These are phyloP conservation scores for Akanthomyces dipterigenus DNA, from an alignment of 2,329 filamentous ascomycete species.

Conservation along the genomic window DNA sequence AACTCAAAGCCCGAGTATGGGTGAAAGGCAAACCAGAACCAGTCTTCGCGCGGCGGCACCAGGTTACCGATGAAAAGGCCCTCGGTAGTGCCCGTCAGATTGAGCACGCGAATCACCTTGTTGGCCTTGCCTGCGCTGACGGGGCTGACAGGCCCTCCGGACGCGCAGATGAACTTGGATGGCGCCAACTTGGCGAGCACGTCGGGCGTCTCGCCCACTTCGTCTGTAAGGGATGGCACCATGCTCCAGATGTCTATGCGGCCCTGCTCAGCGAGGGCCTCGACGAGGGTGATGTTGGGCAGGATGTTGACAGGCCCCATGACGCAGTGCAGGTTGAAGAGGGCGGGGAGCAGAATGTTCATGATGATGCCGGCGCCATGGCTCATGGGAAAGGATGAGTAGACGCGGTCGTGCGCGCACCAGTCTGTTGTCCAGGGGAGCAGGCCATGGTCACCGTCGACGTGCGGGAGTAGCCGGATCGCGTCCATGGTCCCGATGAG, in stretches of 20 bases:
- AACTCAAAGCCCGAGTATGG: constrained; percentile 29
- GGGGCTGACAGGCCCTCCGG: constrained; percentile 27
- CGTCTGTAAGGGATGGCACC: constrained; percentile 30
- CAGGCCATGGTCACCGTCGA: constrained; percentile 22
- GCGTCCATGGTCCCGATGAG: constrained; percentile 30
- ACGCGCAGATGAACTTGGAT: constrained; percentile 31
- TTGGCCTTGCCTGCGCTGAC: constrained; percentile 23
- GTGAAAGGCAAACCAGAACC: constrained; percentile 28
- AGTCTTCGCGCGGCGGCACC: constrained; percentile 20
- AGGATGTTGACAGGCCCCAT: constrained; percentile 28
- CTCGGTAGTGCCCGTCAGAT: constrained; percentile 28
- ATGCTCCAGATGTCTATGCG: constrained; percentile 33
- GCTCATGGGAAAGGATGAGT: constrained; percentile 31
- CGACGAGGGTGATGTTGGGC: constrained; percentile 29
- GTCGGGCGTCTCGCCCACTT: constrained; percentile 25
- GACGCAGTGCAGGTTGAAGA: constrained; percentile 29
- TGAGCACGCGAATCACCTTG: constrained; percentile 25
- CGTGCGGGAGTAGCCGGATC: constrained; percentile 25
- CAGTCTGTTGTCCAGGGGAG: constrained; percentile 24
- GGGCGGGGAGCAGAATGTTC: constrained; percentile 31
- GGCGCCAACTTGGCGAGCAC: constrained; percentile 24
- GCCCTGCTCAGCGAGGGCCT: constrained; percentile 24
- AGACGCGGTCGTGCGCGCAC: constrained; percentile 24
- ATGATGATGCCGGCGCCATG: constrained; percentile 34
- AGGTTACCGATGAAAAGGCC: constrained; percentile 29